These are phyloP conservation scores for Solanum lycopersicoides DNA, from an alignment of 257 asterid species.

Conservation along the genomic window DNA sequence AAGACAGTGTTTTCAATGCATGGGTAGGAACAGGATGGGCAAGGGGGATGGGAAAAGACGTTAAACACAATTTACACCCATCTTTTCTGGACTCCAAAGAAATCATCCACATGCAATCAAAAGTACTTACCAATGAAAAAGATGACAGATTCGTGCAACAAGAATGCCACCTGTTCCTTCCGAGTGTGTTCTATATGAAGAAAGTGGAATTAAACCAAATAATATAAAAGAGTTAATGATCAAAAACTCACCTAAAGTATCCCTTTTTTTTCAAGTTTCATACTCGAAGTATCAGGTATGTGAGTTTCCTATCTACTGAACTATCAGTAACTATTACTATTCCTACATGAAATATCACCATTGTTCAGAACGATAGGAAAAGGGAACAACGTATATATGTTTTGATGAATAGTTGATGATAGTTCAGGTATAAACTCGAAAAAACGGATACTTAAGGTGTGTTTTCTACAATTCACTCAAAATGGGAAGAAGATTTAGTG, in stretches of 20 bases:
- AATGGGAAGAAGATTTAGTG: neutral
- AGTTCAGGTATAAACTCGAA: neutral
- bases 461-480: neutral
- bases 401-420: neutral
- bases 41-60: neutral
- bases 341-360: neutral
- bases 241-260: neutral
- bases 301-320: neutral
- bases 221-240: neutral
- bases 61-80: neutral
- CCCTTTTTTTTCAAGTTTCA: neutral
- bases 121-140: conserved; percentile 36
- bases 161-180: conserved; percentile 24
- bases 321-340: neutral
- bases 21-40: neutral
- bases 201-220: neutral
- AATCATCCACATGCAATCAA: neutral
- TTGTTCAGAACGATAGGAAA: neutral
- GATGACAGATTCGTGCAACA: conserved; percentile 30
- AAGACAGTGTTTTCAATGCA: neutral
- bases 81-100: neutral
- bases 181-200: conserved; percentile 32
- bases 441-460: neutral
- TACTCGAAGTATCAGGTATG: neutral
- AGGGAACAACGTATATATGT: neutral